Conservation (phyloP, 2,329 filamentous ascomycete genomes). For the Leptographium wingfieldii region DNA sequence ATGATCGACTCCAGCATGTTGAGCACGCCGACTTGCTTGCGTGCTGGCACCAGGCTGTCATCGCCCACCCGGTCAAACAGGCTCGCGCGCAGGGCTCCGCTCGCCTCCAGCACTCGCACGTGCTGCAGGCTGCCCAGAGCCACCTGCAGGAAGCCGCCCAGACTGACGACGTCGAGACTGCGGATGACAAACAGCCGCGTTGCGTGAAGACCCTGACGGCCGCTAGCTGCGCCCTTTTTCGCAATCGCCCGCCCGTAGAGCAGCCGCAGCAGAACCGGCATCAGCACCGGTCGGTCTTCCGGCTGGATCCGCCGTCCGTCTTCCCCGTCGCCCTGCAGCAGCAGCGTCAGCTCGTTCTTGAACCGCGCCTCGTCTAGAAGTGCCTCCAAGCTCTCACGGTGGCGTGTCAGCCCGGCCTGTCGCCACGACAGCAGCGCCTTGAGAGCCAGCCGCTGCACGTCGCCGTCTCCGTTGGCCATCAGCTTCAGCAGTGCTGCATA, state of each 20-base stretch:
- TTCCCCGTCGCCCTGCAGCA: slow-evolving; percentile 44
- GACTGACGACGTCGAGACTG: slow-evolving; percentile 59
- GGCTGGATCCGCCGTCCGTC: slow-evolving; percentile 43
- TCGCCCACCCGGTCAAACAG: slow-evolving; percentile 25
- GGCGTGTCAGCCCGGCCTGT: slow-evolving; percentile 57
- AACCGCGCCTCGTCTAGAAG: slow-evolving; percentile 84
- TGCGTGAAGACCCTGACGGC: slow-evolving; percentile 67
- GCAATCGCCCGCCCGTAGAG: slow-evolving; percentile 84
- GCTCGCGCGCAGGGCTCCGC: slow-evolving; percentile 32
- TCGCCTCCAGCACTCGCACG: slow-evolving; percentile 41
- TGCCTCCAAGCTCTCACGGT: slow-evolving; percentile 76
- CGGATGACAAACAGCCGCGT: slow-evolving; percentile 72
- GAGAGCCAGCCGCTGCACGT: slow-evolving; percentile 75
- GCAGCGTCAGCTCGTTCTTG: slow-evolving; percentile 83
- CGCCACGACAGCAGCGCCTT: slow-evolving; percentile 88
- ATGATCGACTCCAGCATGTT: slow-evolving; percentile 87
- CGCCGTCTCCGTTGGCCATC: slow-evolving; percentile 76
- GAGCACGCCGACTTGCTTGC: slow-evolving; percentile 81
- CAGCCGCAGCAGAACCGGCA: slow-evolving; percentile 77
- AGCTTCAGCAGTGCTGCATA: slow-evolving; percentile 62
- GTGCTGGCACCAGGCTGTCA: slow-evolving; percentile 39
- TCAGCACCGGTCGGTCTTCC: slow-evolving; percentile 58
- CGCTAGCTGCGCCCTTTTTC: slow-evolving; percentile 62
- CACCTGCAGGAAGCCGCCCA: slow-evolving; percentile 73
- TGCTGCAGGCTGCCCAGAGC: slow-evolving; percentile 58